phyloP scores from a whole-genome alignment of 2,329 filamentous ascomycete species.

The Ophiostoma populinum region DNA sequence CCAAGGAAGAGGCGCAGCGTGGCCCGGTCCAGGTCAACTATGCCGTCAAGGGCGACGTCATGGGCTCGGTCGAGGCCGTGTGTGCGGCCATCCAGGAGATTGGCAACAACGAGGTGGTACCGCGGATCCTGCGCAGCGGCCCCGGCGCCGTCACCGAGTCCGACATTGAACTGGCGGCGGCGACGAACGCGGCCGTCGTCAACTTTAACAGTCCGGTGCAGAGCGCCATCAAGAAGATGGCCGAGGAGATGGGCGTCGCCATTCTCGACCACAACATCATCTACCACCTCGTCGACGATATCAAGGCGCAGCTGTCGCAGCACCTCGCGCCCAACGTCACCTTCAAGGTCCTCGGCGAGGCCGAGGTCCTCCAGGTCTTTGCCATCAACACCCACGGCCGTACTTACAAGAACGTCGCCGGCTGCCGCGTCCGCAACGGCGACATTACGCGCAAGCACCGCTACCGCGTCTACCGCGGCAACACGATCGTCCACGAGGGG shows the following conservation, averaged over 20 bases:
- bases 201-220: conserved; percentile 69
- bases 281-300: conserved; percentile 60
- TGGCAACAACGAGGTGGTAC: conserved; percentile 68
- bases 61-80: conserved; percentile 85
- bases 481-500: conserved; percentile 68
- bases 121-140: conserved; percentile 58
- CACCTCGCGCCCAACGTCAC: conserved; percentile 49
- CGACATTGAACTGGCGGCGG: conserved; percentile 74
- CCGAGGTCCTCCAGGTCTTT: conserved; percentile 70
- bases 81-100: conserved; percentile 58
- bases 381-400: conserved; percentile 63
- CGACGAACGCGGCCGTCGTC: conserved; percentile 58
- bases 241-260: conserved; percentile 52
- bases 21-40: conserved; percentile 51
- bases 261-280: conserved; percentile 80
- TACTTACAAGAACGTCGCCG: conserved; percentile 59
- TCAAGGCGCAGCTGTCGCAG: conserved; percentile 49
- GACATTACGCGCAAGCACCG: conserved; percentile 43
- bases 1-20: conserved; percentile 14
- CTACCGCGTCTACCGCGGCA: conserved; percentile 55
- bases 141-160: conserved; percentile 70
- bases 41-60: conserved; percentile 82
- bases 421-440: conserved; percentile 76
- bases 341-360: conserved; percentile 66
- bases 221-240: conserved; percentile 48